phyloP scores from a whole-genome alignment of 495 filamentous ascomycete genomes.

The Astrothelium macrocarpum region DNA sequence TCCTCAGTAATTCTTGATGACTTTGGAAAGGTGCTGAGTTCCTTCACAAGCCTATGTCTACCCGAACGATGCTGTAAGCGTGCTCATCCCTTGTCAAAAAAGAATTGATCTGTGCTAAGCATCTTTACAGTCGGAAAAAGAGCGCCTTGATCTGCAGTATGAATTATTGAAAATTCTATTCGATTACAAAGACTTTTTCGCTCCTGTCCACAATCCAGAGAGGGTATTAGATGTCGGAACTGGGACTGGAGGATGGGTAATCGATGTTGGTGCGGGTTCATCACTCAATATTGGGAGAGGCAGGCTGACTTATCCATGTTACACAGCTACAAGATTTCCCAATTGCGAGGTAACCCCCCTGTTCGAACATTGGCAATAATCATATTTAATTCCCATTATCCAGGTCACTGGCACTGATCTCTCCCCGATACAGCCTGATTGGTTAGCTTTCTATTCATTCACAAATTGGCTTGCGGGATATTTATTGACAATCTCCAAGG shows the following conservation, averaged over 20 bases:
- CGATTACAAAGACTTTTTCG: constrained; percentile 21
- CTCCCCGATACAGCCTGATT: constrained; percentile 29
- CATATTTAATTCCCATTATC: background rate
- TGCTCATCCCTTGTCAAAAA: background rate
- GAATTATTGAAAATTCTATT: constrained; percentile 29
- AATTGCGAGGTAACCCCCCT: constrained; percentile 6
- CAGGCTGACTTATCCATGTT: background rate
- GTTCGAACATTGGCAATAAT: background rate
- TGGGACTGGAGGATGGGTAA: constrained; percentile 29
- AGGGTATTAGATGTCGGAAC: constrained; percentile 29
- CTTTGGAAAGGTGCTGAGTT: constrained; percentile 9
- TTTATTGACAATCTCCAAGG: constrained; percentile 10
- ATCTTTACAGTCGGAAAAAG: constrained; percentile 21
- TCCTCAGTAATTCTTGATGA: background rate
- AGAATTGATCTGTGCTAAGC: constrained; percentile 14
- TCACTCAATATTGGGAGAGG: background rate
- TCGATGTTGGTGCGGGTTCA: constrained; percentile 25
- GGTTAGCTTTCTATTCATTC: constrained; percentile 11
- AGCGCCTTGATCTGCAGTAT: constrained; percentile 26
- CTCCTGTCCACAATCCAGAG: constrained; percentile 22
- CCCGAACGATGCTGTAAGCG: constrained; percentile 27
- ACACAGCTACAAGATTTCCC: constrained; percentile 1
- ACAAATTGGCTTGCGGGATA: background rate
- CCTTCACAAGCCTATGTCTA: constrained; percentile 22
- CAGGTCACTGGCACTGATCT: constrained; percentile 29